Base-by-base conservation (phyloP, 768 basidiomycete species). In the Rubroboletus pulcherrimus region DNA sequence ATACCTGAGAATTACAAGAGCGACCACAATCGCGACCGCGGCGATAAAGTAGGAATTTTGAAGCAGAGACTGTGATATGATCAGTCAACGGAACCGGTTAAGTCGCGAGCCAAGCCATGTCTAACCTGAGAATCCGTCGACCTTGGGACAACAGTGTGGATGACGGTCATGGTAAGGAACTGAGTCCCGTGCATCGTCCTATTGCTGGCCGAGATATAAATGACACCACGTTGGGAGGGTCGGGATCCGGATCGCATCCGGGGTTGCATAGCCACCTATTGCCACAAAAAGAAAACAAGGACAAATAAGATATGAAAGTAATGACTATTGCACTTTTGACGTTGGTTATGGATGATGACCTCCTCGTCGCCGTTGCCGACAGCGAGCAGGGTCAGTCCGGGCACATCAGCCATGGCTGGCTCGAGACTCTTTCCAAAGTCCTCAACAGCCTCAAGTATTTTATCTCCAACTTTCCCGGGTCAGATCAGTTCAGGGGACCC, bases 401-500 rank as follows among this genome's bases (percentile, higher is more conserved):
- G 59, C 39, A 49, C 58, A 49, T 45, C 52, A 47, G 44, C 48
- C 4, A 62, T 67, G 70, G 68, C 72, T 54, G 66, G 66, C 60
- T 68, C 70, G 46, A 68, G 68, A 57, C 60, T 71, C 57, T 71
- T 73, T 15, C 50, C 57, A 66, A 71, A 71, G 63, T 56, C 67
- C 43, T 54, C 62, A 17, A 34, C 69, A n/a, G 66, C 72, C 57
- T 69, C 74, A 38, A 71, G 67, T 55, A 66, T 71, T 63, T 69
- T 72, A 55, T 66, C 70, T 53, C 72, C 70, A 53, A 63, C 73
- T 51, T 61, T 67, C 14, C 49, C 65, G 46, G 63, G 64, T 55
- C 68, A 65, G 53, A 70, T 67, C 60, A 61, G 62, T 39, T 68
- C 75, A 73, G 71, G 69, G 59, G 69, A 70, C 56, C 77, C 81